A percentile compares a stretch with the other conserved stretches of the same genome.
These are phyloP conservation scores for Sporobolomyces roseus DNA, from an alignment of 768 basidiomycete species.

Conservation along the genomic window DNA sequence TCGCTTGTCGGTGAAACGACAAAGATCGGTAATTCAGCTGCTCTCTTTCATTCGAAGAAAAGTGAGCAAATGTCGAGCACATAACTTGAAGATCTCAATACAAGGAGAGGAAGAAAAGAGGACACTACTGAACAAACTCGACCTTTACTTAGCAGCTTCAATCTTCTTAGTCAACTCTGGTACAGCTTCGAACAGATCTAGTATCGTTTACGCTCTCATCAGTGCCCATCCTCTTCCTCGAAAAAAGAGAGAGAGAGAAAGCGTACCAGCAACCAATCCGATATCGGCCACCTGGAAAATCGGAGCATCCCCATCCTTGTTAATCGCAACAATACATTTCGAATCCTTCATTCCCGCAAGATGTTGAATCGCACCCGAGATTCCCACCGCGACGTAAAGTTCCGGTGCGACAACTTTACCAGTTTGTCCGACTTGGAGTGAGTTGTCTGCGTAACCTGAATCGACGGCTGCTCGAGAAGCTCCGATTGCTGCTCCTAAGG, in stretches of 20 bases:
- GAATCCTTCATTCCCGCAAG: conserved; percentile 99
- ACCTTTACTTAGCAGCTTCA: conserved; percentile 53
- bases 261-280: conserved; percentile 69
- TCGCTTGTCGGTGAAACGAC: too few species aligned
- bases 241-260: background rate
- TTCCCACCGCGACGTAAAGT: conserved; percentile 91
- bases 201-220: too few species aligned
- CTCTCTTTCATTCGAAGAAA: too few species aligned
- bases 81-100: too few species aligned
- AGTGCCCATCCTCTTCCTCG: too few species aligned
- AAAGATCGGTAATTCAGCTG: too few species aligned
- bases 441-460: conserved; percentile 96
- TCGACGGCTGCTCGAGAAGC: conserved; percentile 98
- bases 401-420: conserved; percentile 98
- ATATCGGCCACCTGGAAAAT: conserved; percentile 98
- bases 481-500: conserved; percentile 88
- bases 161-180: conserved; percentile 86
- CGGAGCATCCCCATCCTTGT: conserved; percentile 97
- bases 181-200: conserved; percentile 82
- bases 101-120: too few species aligned
- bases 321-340: conserved; percentile 94
- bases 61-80: too few species aligned
- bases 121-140: background rate
- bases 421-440: conserved; percentile 97
- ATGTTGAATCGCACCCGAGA: conserved; percentile 98